Conservation (phyloP, 2,329 filamentous ascomycete species). For the Trichoderma polysporum region DNA sequence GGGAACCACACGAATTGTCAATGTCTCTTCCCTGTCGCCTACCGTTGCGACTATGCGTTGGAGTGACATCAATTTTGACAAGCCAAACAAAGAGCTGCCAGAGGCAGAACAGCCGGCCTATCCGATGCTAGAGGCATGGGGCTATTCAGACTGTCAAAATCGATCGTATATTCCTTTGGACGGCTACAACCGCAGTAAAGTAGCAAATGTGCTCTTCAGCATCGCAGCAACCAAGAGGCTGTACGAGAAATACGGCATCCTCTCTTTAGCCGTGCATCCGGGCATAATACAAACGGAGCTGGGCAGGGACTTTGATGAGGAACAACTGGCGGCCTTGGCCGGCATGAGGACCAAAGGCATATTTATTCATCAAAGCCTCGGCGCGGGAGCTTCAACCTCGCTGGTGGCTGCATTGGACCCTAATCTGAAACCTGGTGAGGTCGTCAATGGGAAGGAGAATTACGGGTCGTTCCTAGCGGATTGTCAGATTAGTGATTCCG, state of each 20-base stretch:
- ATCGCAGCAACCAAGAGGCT: conserved; percentile 28
- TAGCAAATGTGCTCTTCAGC: conserved; percentile 32
- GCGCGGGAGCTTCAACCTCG: conserved; percentile 31
- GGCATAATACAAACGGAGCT: conserved; percentile 38
- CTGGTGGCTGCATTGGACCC: conserved; percentile 37
- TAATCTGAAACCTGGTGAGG: conserved; percentile 19
- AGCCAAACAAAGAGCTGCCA: conserved; percentile 28
- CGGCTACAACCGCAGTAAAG: conserved; percentile 33
- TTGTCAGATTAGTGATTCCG: conserved; percentile 28
- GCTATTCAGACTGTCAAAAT: conserved; percentile 23
- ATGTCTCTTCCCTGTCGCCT: conserved; percentile 44
- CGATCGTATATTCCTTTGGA: conserved; percentile 27
- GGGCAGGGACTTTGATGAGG: conserved; percentile 24
- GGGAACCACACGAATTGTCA: conserved; percentile 41
- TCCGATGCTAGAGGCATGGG: conserved; percentile 22
- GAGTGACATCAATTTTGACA: conserved; percentile 45
- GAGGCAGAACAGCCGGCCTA: conserved; percentile 24
- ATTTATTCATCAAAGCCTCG: conserved; percentile 28
- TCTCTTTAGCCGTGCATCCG: conserved; percentile 35
- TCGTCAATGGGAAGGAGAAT: conserved; percentile 25
- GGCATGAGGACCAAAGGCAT: neutral
- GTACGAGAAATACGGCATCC: conserved; percentile 35
- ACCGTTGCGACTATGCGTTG: conserved; percentile 40
- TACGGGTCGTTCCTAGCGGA: conserved; percentile 33
- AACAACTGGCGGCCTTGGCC: conserved; percentile 23